A percentile compares a stretch with the other conserved stretches of the same genome.
Evolutionary conservation across 139 green algal species (phyloP).

Genomic region (Spirogloea muscicola): DNA sequence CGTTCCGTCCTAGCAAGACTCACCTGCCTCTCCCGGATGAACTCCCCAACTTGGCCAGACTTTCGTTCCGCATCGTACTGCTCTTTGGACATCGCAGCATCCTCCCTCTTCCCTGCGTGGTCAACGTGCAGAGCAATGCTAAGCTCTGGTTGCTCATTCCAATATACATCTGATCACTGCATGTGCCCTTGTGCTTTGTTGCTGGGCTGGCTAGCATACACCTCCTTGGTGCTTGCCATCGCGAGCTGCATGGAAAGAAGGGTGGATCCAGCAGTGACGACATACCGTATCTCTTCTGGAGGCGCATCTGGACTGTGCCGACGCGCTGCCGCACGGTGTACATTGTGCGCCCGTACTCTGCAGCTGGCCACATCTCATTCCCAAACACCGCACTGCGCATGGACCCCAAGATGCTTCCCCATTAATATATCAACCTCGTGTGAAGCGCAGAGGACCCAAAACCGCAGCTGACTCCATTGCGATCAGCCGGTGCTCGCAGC

Average conservation of each 20-base stretch:
- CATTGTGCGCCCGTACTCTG: constrained; percentile 90
- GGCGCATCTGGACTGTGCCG: constrained; percentile 85
- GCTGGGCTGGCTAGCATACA: no score
- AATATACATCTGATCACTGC: no score
- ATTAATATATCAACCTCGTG: neutral
- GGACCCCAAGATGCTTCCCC: no score
- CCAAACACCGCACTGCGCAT: constrained; percentile 83
- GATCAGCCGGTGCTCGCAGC: neutral
- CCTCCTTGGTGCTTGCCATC: no score
- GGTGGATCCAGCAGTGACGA: neutral
- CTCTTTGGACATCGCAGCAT: constrained; percentile 54
- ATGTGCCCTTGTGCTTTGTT: no score
- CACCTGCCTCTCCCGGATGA: constrained; percentile 86
- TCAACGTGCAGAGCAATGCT: no score
- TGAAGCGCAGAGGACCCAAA: neutral
- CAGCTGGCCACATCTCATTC: constrained; percentile 87
- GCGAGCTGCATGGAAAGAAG: no score
- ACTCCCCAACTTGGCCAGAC: constrained; percentile 90
- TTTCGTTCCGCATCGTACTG: constrained; percentile 61
- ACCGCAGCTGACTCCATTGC: no score
- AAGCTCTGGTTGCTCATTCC: no score
- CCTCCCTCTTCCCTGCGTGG: constrained; percentile 52
- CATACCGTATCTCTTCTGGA: constrained; percentile 75
- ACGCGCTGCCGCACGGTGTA: constrained; percentile 96
- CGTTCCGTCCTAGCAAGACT: no score